Conservation (phyloP, 768 basidiomycete genomes). For the Psilocybe tampanensis region DNA sequence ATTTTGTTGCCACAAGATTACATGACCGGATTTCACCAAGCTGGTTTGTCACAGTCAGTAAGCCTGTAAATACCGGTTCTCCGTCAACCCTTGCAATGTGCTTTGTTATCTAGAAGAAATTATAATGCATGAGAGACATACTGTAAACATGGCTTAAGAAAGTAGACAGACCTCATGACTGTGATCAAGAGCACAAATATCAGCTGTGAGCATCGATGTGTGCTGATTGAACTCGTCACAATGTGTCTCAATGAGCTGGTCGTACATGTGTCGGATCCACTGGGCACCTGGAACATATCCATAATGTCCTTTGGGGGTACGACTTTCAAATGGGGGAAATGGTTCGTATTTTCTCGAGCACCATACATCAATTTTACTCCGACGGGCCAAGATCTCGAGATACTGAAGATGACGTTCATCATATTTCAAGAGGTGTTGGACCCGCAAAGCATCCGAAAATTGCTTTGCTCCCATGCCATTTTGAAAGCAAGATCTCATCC, state of each 20-base stretch:
- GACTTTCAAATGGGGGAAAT: slow-evolving; percentile 23
- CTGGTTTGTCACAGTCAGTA: slow-evolving; percentile 30
- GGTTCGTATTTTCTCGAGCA: no score
- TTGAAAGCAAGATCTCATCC: slow-evolving; percentile 24
- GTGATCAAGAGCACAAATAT: slow-evolving; percentile 22
- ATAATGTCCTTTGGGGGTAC: slow-evolving; percentile 13
- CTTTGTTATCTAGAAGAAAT: slow-evolving; percentile 22
- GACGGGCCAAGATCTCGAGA: slow-evolving; percentile 3
- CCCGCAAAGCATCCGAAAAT: slow-evolving; percentile 25
- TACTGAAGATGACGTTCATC: slow-evolving; percentile 24
- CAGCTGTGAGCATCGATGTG: slow-evolving; percentile 19
- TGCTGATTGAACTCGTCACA: slow-evolving; percentile 21
- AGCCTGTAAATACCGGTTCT: slow-evolving; percentile 24
- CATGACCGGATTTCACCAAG: slow-evolving; percentile 20
- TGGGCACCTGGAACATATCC: slow-evolving; percentile 24
- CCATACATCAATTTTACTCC: not conserved
- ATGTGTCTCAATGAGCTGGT: slow-evolving; percentile 20
- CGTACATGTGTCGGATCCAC: slow-evolving; percentile 26
- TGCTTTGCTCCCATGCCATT: slow-evolving; percentile 29
- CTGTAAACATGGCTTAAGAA: no score
- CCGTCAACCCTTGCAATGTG: slow-evolving; percentile 28
- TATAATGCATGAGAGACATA: no score
- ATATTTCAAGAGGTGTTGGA: slow-evolving; percentile 20
- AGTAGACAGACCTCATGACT: not conserved
- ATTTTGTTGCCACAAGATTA: slow-evolving; percentile 29